A percentile compares a stretch with the other conserved stretches of the same genome.
Conservation (phyloP, 2,329 filamentous ascomycete genomes). For the Penicillium sp. region DNA sequence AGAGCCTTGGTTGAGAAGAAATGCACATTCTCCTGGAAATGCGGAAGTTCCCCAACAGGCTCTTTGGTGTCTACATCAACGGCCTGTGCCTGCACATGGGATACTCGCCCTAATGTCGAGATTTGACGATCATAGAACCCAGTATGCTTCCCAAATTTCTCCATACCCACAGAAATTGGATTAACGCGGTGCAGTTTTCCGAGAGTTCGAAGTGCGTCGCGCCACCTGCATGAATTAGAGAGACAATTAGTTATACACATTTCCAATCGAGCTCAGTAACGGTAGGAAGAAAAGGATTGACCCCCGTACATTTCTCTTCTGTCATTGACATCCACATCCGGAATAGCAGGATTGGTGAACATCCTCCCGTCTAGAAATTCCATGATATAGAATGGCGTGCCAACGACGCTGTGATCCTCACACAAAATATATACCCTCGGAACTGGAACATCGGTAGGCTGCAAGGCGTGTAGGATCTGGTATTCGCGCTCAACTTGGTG, state of each 20-base stretch:
- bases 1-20: conserved; percentile 69
- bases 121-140: conserved; percentile 88
- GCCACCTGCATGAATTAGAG: conserved; percentile 57
- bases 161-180: conserved; percentile 63
- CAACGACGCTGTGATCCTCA: conserved; percentile 73
- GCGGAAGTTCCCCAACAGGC: conserved; percentile 75
- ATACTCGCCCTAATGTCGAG: conserved; percentile 75
- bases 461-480: conserved; percentile 79
- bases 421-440: conserved; percentile 81
- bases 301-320: conserved; percentile 63
- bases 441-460: conserved; percentile 75
- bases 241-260: not conserved
- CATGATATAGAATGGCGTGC: conserved; percentile 97
- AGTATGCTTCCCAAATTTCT: conserved; percentile 64
- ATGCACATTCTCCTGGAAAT: conserved; percentile 72
- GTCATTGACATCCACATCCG: conserved; percentile 64
- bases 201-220: conserved; percentile 74
- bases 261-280: not conserved
- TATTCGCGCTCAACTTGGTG: conserved; percentile 97
- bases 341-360: conserved; percentile 82
- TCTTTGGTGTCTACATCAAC: conserved; percentile 72
- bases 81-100: conserved; percentile 69
- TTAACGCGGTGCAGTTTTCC: conserved; percentile 78
- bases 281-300: not conserved
- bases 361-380: conserved; percentile 90